These are phyloP conservation scores for Collybiopsis confluens DNA, from an alignment of 768 basidiomycete genomes.

Conservation along the genomic window DNA sequence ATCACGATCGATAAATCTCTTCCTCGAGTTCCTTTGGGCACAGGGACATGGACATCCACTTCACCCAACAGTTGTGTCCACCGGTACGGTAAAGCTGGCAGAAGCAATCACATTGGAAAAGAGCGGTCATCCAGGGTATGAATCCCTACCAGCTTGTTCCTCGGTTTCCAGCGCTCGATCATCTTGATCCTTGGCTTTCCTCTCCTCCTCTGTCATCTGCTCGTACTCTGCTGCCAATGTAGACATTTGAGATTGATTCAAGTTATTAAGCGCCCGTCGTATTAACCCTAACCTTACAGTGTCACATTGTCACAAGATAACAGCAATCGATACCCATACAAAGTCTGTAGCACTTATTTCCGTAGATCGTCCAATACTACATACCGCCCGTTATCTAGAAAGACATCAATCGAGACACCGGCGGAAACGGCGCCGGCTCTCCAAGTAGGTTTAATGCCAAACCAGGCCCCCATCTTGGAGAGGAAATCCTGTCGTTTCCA, in stretches of 20 bases:
- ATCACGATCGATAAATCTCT: conserved; percentile 72
- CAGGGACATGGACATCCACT: conserved; percentile 76
- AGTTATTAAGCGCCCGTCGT: no score
- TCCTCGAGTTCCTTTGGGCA: conserved; percentile 83
- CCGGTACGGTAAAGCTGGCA: conserved; percentile 76
- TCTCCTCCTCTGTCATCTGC: conserved; percentile 71
- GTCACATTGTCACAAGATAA: not conserved
- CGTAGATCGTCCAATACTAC: conserved; percentile 31
- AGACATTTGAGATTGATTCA: not conserved
- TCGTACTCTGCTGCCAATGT: conserved; percentile 53
- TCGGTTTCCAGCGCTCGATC: conserved; percentile 63
- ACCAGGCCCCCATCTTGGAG: conserved; percentile 61
- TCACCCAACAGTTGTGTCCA: conserved; percentile 92
- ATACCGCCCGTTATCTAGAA: conserved; percentile 53
- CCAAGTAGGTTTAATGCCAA: conserved; percentile 65
- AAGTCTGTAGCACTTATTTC: not conserved
- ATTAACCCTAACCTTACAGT: conserved; percentile 1
- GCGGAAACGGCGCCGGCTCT: conserved; percentile 43
- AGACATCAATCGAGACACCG: conserved; percentile 59
- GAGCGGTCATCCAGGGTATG: conserved; percentile 9
- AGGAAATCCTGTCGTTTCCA: conserved; percentile 33
- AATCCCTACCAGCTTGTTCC: conserved; percentile 42
- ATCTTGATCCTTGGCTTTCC: conserved; percentile 65
- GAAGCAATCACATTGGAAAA: no score
- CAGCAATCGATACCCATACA: not conserved